Base-by-base conservation (phyloP, 1,284 basidiomycete species). In the Cronartium ribicola region DNA sequence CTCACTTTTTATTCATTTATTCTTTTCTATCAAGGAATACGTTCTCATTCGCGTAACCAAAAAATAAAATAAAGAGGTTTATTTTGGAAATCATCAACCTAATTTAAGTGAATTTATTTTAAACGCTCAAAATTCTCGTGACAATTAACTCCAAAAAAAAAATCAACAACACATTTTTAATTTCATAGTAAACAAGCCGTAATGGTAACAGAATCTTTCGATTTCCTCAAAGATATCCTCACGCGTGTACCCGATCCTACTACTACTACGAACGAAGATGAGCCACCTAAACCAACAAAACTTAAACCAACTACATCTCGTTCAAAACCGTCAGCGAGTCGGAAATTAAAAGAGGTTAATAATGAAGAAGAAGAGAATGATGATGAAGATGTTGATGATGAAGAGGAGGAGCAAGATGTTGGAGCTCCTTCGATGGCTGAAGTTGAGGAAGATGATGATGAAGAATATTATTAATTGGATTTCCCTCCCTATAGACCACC, bases 201-300 rank as follows among this genome's bases (percentile, higher is more conserved):
- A 7, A 89, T 93, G 77, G 89, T 88, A 10, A 91, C 89, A 43
- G 89, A 94, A 76, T 90, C 89, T 83, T 89, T 98, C 76, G 95
- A 98, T 82, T 98, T 98, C 81, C 86, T 98, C 62, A 92, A 93
- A 80, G 94, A 98, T 79, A 88, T 97, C 71, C 93, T 97, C n/a
- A 88, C 90, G 79, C 84, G 85, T 60, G 88, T 97, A 1, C 89
- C 92, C 0, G 95, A 98, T 81, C 93, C 94, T 0, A 89, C 89
- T 43, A 59, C 68, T 74, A 5, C 88, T 88, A 60, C 59, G 74
- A 69, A 48, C 55, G 37, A 78, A 76, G 71, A 77, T 71, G 72
- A 73, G 75, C 37, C 44, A 71, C 89, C 88, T 7, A 89, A 89
- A 1, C 89, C 88, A 0, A 86, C 90, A 8, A 48, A 40, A 41